phyloP scores from a whole-genome alignment of 768 basidiomycete species.

The Candolleomyces eurysporus region DNA sequence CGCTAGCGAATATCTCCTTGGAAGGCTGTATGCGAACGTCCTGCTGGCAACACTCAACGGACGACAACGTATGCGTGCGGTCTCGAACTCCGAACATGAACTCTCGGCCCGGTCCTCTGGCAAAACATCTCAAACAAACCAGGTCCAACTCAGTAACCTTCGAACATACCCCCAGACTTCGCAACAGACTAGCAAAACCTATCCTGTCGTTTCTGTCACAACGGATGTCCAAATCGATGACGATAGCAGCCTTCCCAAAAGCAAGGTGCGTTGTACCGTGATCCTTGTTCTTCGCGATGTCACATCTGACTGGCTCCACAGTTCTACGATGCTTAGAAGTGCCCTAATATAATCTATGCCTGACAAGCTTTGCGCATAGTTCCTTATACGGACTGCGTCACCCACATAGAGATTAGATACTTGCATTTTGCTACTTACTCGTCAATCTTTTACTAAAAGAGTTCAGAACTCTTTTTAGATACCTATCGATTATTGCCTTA shows the following conservation, averaged over 20 bases:
- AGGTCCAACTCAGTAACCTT: slow-evolving; percentile 3
- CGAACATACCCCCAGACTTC: not conserved
- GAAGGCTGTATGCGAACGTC: slow-evolving; percentile 1
- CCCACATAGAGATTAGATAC: too few relatives aligned
- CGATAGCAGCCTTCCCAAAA: not conserved
- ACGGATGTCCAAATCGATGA: slow-evolving; percentile 3
- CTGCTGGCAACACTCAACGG: slow-evolving; percentile 2
- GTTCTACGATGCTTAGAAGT: not conserved
- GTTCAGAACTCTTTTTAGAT: too few relatives aligned
- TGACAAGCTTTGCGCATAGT: too few relatives aligned
- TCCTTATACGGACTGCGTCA: too few relatives aligned
- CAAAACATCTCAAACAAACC: not conserved
- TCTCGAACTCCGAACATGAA: not conserved
- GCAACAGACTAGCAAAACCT: not conserved
- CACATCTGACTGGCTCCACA: not conserved
- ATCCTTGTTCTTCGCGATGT: not conserved
- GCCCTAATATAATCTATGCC: not conserved
- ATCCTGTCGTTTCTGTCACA: slow-evolving; percentile 6
- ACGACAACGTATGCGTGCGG: slow-evolving; percentile 1
- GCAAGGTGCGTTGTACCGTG: not conserved
- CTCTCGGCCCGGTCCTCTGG: not conserved
- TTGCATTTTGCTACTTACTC: too few relatives aligned
- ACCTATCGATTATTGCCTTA: not conserved
- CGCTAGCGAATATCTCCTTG: slow-evolving; percentile 2
- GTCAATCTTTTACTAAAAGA: too few relatives aligned